Conservation (phyloP, 306 rosid genomes). For the Casuarina cunninghamiana region DNA sequence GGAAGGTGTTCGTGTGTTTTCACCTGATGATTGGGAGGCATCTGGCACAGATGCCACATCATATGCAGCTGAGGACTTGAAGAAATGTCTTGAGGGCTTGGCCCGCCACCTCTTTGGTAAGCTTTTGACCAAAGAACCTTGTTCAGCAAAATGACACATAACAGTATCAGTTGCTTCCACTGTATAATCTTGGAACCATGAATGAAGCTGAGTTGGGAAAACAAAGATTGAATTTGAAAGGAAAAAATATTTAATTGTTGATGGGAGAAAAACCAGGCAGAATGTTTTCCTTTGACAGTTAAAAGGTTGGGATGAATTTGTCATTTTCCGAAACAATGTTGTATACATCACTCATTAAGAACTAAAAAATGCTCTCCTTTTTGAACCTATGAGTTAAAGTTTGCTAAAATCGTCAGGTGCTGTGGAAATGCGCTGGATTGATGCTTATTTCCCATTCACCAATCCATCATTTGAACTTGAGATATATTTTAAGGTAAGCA, state of each 20-base stretch:
- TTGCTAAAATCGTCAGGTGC: conserved; percentile 58
- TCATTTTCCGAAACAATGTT: not conserved
- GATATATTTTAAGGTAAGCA: conserved; percentile 79
- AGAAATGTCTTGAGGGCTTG: conserved; percentile 96
- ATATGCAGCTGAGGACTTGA: conserved; percentile 78
- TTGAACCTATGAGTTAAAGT: not conserved
- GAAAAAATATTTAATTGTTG: not conserved
- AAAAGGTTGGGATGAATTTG: not conserved
- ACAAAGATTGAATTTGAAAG: not conserved
- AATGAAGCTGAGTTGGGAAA: not conserved
- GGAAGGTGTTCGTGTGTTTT: conserved; percentile 96
- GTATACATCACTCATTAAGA: not conserved
- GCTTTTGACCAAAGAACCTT: not conserved
- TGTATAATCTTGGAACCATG: not conserved
- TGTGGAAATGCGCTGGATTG: conserved; percentile 98
- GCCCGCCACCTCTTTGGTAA: conserved; percentile 92
- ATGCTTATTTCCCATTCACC: conserved; percentile 94
- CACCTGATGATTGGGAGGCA: conserved; percentile 70
- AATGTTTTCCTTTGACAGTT: not conserved
- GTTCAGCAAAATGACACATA: conserved; percentile 4
- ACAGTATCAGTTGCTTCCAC: conserved; percentile 20
- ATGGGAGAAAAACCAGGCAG: not conserved
- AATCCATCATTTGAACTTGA: conserved; percentile 96
- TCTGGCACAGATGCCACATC: conserved; percentile 76
- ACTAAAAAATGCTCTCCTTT: not conserved